Base-by-base conservation (phyloP, 1,139 yeast species). In the Scheffersomyces segobiensis region DNA sequence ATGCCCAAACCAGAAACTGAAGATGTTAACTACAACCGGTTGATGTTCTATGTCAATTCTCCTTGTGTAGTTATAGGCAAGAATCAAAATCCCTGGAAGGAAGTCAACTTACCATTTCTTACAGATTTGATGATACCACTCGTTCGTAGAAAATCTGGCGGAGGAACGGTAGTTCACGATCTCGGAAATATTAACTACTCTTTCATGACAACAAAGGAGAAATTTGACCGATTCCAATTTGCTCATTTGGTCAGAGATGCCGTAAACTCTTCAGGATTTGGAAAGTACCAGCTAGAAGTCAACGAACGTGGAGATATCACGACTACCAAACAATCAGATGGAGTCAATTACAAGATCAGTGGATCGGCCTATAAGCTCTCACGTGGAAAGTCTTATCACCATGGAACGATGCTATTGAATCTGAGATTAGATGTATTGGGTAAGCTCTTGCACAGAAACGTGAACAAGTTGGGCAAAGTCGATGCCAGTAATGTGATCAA, bases 81-180 rank as follows among this genome's bases (percentile, higher is more conserved):
- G 68, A 95, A 95, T 70, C 99, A 96, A 71, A 95, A 93, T 64
- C 97, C 98, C 1, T 95, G 96, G 93, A 84, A 87, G 59, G 99
- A 95, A 69, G 83, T 88, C 46, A 89, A 91, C 66, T 61, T 95
- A 3, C 84, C 87, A 0, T 67, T 86, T n/a, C 75, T 91, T 12
- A 76, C 81, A 6, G 67, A 79, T 0, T 71, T 85, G 14, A 78
- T 79, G 1, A 80, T 91, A n/a, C 95, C 96, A 0, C 71, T 93
- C 14, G 72, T 96, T 3, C 78, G 99, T 63, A 79, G 99, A 59
- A 78, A 84, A 53, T 89, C 97, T 1, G 99, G 99, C 0, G 99
- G 99, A 1, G 99, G 99, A 0, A 87, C 98, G 0, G 99, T 96
- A 0, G 97, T 93, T 12, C 99, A 96, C 70, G 99, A 95, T 72